Conservation (phyloP, 192 early-diverging fungal species). For the Backusella psychrophila region DNA sequence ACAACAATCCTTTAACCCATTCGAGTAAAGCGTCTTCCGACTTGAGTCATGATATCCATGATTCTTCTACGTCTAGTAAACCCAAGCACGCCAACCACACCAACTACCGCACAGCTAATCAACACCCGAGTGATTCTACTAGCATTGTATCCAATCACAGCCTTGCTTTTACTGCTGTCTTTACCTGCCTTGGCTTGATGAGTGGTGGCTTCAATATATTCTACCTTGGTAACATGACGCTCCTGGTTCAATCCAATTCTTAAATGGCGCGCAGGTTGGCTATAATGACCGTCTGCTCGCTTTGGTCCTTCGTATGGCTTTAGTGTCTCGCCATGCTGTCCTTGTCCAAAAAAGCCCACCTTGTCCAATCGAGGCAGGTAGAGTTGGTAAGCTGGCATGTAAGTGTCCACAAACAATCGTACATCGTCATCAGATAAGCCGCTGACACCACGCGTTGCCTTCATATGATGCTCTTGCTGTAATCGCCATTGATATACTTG, state of each 20-base stretch:
- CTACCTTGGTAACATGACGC: constrained; percentile 23
- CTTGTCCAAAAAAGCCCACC: constrained; percentile 45
- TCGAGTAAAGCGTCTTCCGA: neutral
- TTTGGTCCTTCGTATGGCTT: constrained; percentile 22
- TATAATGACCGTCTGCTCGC: neutral
- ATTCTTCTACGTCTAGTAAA: neutral
- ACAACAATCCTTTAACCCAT: neutral
- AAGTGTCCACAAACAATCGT: constrained; percentile 79
- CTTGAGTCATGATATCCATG: neutral
- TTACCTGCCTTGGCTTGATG: neutral
- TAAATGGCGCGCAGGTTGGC: constrained; percentile 33
- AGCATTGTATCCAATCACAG: neutral
- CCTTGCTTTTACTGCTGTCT: neutral
- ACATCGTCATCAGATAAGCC: constrained; percentile 79
- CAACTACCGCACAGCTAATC: neutral
- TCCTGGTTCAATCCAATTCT: constrained; percentile 38
- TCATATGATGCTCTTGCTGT: constrained; percentile 78
- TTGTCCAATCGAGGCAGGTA: constrained; percentile 49
- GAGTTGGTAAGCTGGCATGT: constrained; percentile 83
- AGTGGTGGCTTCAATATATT: neutral
- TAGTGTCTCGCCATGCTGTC: neutral
- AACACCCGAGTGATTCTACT: neutral
- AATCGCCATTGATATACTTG: constrained; percentile 84
- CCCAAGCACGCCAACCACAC: neutral
- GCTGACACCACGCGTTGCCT: constrained; percentile 34